Percentiles rank a stretch among this genome's conserved stretches.
Evolutionary conservation across 306 rosid genomes (phyloP).

Genomic region (Medicago ruthenica): DNA sequence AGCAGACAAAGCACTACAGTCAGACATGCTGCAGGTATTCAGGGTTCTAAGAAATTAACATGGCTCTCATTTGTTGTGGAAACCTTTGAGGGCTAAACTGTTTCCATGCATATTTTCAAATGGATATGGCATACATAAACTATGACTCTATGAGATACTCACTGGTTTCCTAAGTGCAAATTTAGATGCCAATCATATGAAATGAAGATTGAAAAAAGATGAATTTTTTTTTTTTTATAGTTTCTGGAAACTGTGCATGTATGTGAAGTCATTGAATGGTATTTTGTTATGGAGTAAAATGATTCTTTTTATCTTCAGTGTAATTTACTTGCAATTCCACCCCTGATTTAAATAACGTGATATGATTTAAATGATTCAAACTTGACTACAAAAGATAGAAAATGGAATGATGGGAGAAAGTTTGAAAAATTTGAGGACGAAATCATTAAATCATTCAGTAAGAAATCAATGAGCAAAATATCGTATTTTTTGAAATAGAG

Average conservation of each 20-base stretch:
- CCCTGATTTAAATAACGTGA: background rate
- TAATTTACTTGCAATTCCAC: slow-evolving; percentile 14
- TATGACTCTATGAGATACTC: slow-evolving; percentile 9
- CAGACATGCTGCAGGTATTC: too few relatives aligned
- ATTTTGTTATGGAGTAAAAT: too few relatives aligned
- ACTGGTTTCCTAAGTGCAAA: slow-evolving; percentile 9
- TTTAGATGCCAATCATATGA: slow-evolving; percentile 18
- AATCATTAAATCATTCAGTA: background rate
- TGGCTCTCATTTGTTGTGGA: slow-evolving; percentile 27
- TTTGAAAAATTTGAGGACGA: slow-evolving; percentile 5
- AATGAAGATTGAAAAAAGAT: slow-evolving; percentile 14
- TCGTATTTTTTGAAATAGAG: too few relatives aligned
- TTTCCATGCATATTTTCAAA: background rate
- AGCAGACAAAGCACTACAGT: slow-evolving; percentile 28
- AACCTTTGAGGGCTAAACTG: slow-evolving; percentile 8
- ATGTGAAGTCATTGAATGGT: background rate
- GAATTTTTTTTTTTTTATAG: too few relatives aligned
- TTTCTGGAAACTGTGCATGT: background rate
- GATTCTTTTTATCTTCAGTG: background rate
- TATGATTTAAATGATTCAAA: slow-evolving; percentile 19
- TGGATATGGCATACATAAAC: background rate
- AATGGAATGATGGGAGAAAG: background rate
- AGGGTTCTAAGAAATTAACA: background rate
- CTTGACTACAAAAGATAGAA: slow-evolving; percentile 10
- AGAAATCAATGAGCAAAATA: background rate